Base-by-base conservation (phyloP, 176 grass and related monocot genomes). In the Coix lacrymajobi region DNA sequence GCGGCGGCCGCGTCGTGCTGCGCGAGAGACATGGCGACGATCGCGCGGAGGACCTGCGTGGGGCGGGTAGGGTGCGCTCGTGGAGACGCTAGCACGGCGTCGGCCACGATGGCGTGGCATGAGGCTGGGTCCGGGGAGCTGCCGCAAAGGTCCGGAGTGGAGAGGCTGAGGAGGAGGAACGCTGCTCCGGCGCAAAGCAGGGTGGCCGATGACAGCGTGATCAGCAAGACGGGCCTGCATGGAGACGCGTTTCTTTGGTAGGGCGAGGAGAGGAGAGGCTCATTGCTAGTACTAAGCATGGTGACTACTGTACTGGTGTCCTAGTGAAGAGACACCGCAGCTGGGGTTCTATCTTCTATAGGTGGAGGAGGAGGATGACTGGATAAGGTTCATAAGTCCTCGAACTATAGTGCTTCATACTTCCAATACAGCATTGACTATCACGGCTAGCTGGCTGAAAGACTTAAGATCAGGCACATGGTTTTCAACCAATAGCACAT, bases 101-200 rank as follows among this genome's bases (percentile, higher is more conserved):
- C 58, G 6, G 77, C 62, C 31, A 93, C 64, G 71, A 86, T 75
- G 81, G 30, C 66, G 24, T 76, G 34, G 85, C 91, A 93, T 25
- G 91, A 85, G 73, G 85, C 3, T n/a, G 33, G 76, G 69, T 85
- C 64, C 4, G 83, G 88, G 72, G 88, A 88, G 38, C 49, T 51
- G 11, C 73, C 43, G 85, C 91, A 93, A 81, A 93, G 74, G 65
- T 90, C 8, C 54, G 73, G 65, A 8, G 78, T 9, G 20, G 71
- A 0, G 39, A 51, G 30, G 30, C 0, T 6, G 69, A 57, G n/a
- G 39, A 84, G 3, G 48, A 88, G 24, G 54, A 90, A 33, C 11
- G 71, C 73, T 39, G 44, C 26, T 48, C 67, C 26, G 72, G 40
- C 12, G 30, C 73, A 84, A 7, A 86, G n/a, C 60, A 92, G 74